phyloP scores from a whole-genome alignment of 2,329 filamentous ascomycete species.

The Diaporthe batatas region DNA sequence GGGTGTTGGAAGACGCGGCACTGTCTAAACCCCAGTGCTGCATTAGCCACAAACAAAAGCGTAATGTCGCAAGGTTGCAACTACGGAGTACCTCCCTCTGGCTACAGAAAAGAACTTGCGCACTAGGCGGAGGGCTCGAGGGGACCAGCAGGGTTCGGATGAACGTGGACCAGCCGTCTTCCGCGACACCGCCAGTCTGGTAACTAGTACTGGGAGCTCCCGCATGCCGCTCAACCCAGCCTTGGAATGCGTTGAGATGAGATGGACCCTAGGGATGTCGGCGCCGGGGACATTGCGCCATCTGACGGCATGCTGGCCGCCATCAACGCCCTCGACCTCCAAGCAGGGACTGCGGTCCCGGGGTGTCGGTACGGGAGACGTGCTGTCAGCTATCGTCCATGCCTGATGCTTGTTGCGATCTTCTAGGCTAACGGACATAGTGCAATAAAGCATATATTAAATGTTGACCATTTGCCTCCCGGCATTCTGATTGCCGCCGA shows the following conservation, averaged over 20 bases:
- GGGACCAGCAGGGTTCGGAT: constrained; percentile 28
- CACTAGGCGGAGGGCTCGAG: constrained; percentile 17
- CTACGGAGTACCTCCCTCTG: neutral
- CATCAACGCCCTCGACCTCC: constrained; percentile 10
- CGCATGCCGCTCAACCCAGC: constrained; percentile 35
- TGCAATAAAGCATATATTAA: constrained; percentile 21
- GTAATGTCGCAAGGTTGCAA: constrained; percentile 8
- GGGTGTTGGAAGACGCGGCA: neutral
- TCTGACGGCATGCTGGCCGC: constrained; percentile 26
- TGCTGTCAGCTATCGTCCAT: constrained; percentile 14
- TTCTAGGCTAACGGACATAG: constrained; percentile 20
- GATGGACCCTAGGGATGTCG: constrained; percentile 8
- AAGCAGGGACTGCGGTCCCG: constrained; percentile 21
- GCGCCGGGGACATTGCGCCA: constrained; percentile 11
- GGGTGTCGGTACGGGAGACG: constrained; percentile 7
- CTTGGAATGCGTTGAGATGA: constrained; percentile 25
- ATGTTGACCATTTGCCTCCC: constrained; percentile 16
- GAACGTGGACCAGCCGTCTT: constrained; percentile 19
- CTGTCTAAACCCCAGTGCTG: constrained; percentile 3
- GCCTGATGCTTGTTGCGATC: constrained; percentile 36
- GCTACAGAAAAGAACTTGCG: neutral
- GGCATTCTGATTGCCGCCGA: constrained; percentile 26
- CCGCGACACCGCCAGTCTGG: constrained; percentile 38
- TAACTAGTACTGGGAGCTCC: constrained; percentile 37
- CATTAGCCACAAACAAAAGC: constrained; percentile 21